Evolutionary conservation across 371 early-diverging fungal genomes (phyloP), one percentile per base, ranked within the genome.

Genomic region (Apophysomyces ossiformis): DNA sequence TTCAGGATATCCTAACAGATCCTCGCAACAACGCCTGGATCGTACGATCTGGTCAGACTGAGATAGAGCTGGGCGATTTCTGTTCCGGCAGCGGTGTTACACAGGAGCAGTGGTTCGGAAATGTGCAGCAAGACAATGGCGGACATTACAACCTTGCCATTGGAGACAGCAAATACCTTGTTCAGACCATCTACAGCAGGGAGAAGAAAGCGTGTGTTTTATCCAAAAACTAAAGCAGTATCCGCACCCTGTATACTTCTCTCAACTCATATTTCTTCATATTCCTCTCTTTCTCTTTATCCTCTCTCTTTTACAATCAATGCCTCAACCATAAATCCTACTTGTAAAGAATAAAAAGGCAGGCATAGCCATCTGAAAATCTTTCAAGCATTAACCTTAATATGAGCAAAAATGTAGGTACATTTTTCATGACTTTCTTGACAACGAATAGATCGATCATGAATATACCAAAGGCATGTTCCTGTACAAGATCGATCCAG

Each of bases 1-100:
- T 86, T 35, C 81, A 82, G 62, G 84, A 86, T 65, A 57, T 83
- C 9, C 61, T 79, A 61, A 82, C 84, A 0, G 81, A 86, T 62
- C 86, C 86, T 11, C 73, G 72, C 50, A 64, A 71, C 26, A 64
- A 83, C 64, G 85, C 77, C 32, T 86, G 85, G 85, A 61, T 65
- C 21, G 76, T 81, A 15, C 44, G 74, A 38, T 44, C 47, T 7
- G 68, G 60, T 39, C 60, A 60, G 5, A 56, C 58, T 1, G 64
- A 44, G 4, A 66, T 74, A 57, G 84, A 84, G 66, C 63, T 82
- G 16, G 85, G 78, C 46, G 86, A 84, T 59, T 78, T 81, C 43
- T 84, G 86, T 57, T 73, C 85, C 15, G 73, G 70, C 35, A 32
- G 60, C 36, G 69, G 69, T 13, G 75, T 71, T 1, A 63, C 75